Percentiles rank a stretch among this genome's conserved stretches.
Conservation (phyloP, 495 filamentous ascomycete species). For the Aspergillus leporis region DNA sequence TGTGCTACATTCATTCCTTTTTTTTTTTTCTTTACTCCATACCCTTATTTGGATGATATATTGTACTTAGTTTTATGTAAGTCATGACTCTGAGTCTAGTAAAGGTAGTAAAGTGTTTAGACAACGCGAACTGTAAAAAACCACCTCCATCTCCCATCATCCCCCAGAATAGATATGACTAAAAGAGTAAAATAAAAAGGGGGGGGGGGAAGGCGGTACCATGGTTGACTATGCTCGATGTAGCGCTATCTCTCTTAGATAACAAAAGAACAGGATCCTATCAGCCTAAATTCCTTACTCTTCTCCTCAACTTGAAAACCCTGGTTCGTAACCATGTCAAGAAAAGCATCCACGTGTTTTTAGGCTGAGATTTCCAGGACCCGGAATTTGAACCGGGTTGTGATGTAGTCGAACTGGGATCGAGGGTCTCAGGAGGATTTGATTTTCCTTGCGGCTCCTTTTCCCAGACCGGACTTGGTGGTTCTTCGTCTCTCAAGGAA, state of each 20-base stretch:
- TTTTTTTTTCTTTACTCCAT: neutral
- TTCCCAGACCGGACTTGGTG: constrained; percentile 11
- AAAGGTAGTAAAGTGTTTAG: no score
- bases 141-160: neutral
- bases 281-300: constrained; percentile 33
- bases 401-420: constrained; percentile 5
- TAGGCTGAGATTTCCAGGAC: constrained; percentile 40
- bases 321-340: constrained; percentile 50
- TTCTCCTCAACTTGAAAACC: constrained; percentile 46
- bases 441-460: constrained; percentile 5
- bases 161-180: no score
- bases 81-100: no score
- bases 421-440: constrained; percentile 1
- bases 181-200: neutral
- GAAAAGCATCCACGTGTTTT: constrained; percentile 49
- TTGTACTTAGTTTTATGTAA: neutral
- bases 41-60: no score
- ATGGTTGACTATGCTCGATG: neutral
- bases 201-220: neutral
- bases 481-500: constrained; percentile 23
- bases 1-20: neutral
- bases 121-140: no score
- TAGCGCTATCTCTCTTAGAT: neutral
- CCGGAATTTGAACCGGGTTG: constrained; percentile 16
- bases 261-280: neutral